Evolutionary conservation across 306 rosid species (phyloP), one percentile per base, ranked within the genome.

Genomic region (Potentilla sterilis): DNA sequence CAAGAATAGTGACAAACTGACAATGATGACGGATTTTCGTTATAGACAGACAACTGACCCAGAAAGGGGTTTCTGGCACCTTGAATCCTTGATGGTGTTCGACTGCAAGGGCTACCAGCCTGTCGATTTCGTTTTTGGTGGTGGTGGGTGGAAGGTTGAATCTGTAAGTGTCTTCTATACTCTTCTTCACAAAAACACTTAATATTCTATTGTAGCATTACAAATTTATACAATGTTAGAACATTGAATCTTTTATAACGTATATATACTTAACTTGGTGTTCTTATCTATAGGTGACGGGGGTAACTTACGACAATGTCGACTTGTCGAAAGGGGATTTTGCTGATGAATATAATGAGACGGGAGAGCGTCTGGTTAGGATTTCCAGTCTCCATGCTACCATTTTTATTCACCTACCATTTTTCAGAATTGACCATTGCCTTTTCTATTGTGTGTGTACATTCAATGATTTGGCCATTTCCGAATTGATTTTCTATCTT

Each of bases 81-180:
- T 51, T n/a, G n/a, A n/a, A n/a, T n/a, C n/a, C n/a, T n/a, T 94
- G 83, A 94, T 92, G 98, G 69, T 86, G 63, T 92, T 94, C 16
- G 95, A 94, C 75, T 88, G 92, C 88, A 84, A 95, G 81, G 98
- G 97, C 72, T 90, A 81, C 74, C 97, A 92, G 67, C 98, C 95
- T 2, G 78, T 88, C 41, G 95, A 70, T 77, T 94, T 49, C 69
- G 70, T 83, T 54, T 86, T 94, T 47, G 18, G 78, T 67, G 18
- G 78, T 67, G 68, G 18, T 77, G 96, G 90, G 55, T 94, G 97
- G 98, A 88, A 86, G 78, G 96, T 77, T 83, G 89, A 89, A 79
- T 95, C 98, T 59, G 98, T 92, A 85, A 94, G 97, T 83, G 73
- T 81, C 72, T 35, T 18, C 18, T 55, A 18, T 28, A 28, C 57